phyloP scores from a whole-genome alignment of 2,329 filamentous ascomycete species.

The Thelonectria olida region DNA sequence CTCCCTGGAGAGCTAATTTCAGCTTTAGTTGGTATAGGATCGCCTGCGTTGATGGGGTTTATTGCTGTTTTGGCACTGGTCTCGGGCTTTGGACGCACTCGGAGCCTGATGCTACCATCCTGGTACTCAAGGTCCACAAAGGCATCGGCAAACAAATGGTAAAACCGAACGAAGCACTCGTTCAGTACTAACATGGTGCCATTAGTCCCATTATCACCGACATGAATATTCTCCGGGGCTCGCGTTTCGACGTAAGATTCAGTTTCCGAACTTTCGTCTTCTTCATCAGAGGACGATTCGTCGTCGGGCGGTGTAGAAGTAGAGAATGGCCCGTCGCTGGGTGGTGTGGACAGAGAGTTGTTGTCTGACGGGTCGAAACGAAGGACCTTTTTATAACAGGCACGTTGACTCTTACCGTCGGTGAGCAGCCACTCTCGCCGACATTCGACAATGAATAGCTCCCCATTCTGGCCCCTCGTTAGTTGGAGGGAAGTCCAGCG shows the following conservation, averaged over 20 bases:
- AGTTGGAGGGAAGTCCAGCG: conserved; percentile 76
- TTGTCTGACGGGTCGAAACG: conserved; percentile 45
- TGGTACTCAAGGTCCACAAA: conserved; percentile 66
- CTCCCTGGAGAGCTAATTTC: neutral
- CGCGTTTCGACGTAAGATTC: conserved; percentile 40
- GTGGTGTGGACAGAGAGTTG: neutral
- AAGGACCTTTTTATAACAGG: conserved; percentile 71
- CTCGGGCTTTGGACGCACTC: conserved; percentile 32
- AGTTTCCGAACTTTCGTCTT: conserved; percentile 44
- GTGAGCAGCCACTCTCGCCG: conserved; percentile 71
- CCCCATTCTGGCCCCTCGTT: conserved; percentile 68
- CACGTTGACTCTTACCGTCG: conserved; percentile 67
- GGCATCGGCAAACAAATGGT: conserved; percentile 60
- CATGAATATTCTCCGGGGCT: conserved; percentile 50
- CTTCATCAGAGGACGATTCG: neutral
- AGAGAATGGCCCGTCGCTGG: neutral
- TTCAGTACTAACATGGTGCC: conserved; percentile 58
- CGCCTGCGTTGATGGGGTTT: neutral
- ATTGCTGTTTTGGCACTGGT: neutral
- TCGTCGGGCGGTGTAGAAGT: neutral
- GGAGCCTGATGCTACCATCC: conserved; percentile 53
- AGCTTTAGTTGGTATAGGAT: neutral
- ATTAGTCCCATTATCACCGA: conserved; percentile 53
- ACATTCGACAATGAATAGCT: conserved; percentile 71
- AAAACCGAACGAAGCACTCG: conserved; percentile 64